A percentile compares a stretch with the other conserved stretches of the same genome.
Conservation (phyloP, 768 basidiomycete genomes). For the Pulveroboletus ravenelii region DNA sequence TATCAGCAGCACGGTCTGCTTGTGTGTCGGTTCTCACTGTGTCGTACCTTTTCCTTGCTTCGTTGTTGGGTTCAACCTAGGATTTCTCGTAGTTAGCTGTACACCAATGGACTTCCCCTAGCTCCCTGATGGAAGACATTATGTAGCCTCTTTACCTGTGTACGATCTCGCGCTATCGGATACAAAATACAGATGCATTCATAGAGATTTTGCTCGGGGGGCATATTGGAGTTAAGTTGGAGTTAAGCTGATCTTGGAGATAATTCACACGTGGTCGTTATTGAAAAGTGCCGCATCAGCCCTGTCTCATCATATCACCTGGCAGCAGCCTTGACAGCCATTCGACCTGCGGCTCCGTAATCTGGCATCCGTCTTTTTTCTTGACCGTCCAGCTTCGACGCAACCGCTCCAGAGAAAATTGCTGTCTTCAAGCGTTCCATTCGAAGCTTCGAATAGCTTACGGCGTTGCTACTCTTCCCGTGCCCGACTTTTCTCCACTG, state of each 20-base stretch:
- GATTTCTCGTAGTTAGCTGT: slow-evolving; percentile 30
- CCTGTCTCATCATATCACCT: slow-evolving; percentile 7
- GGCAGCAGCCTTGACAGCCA: not conserved
- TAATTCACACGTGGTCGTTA: slow-evolving; percentile 4
- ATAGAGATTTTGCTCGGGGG: slow-evolving; percentile 10
- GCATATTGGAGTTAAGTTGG: slow-evolving; percentile 1
- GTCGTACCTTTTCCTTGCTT: slow-evolving; percentile 18
- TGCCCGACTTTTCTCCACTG: slow-evolving; percentile 16
- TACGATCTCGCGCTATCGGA: slow-evolving; percentile 21
- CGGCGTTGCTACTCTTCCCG: slow-evolving; percentile 3
- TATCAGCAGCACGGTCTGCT: slow-evolving; percentile 29
- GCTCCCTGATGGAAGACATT: slow-evolving; percentile 18
- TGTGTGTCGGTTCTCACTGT: slow-evolving; percentile 17
- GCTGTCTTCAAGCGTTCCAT: not conserved
- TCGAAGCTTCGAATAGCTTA: slow-evolving; percentile 2
- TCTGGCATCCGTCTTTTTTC: not conserved
- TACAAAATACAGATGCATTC: slow-evolving; percentile 13
- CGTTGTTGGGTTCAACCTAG: slow-evolving; percentile 23
- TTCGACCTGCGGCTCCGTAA: not conserved
- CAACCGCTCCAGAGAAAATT: not conserved
- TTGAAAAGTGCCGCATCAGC: slow-evolving; percentile 1
- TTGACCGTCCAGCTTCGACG: not conserved
- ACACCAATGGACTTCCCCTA: slow-evolving; percentile 29
- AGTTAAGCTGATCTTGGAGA: not conserved
- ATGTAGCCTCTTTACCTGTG: slow-evolving; percentile 29